Evolutionary conservation across 345 rosid genomes (phyloP).

Genomic region (Aquilaria malaccensis): DNA sequence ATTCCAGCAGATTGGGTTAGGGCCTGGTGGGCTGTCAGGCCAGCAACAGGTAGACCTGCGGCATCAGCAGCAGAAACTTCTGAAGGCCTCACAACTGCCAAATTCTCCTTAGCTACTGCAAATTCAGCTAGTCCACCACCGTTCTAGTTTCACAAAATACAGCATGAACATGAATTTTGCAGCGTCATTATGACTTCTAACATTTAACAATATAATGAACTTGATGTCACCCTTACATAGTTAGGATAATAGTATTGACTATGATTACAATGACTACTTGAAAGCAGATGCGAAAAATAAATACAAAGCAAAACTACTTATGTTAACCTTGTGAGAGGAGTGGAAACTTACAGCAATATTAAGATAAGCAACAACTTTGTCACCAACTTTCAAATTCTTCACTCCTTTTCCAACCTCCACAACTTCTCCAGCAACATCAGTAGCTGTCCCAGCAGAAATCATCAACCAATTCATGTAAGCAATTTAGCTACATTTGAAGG

Average conservation of each 20-base stretch:
- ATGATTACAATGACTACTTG: no score
- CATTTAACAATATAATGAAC: no score
- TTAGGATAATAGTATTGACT: no score
- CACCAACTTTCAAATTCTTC: constrained; percentile 55
- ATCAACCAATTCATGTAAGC: neutral
- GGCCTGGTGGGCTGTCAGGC: constrained; percentile 59
- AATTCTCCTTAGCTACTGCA: constrained; percentile 50
- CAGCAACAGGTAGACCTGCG: constrained; percentile 60
- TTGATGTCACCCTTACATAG: no score
- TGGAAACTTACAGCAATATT: constrained; percentile 30
- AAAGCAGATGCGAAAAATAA: no score
- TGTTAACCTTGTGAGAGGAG: neutral
- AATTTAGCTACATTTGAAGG: no score
- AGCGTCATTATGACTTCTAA: no score
- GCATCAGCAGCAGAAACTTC: constrained; percentile 68
- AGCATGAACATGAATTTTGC: neutral
- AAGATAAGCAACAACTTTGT: constrained; percentile 68
- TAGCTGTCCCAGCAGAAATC: constrained; percentile 36
- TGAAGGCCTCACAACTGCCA: constrained; percentile 45
- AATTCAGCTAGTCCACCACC: constrained; percentile 67
- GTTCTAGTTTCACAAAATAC: constrained; percentile 21
- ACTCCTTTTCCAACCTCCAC: constrained; percentile 58
- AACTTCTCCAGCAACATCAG: constrained; percentile 79
- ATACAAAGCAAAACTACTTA: neutral
- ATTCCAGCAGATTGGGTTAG: constrained; percentile 50